phyloP scores from a whole-genome alignment of 768 basidiomycete species.

The Amanita pallidorosea region DNA sequence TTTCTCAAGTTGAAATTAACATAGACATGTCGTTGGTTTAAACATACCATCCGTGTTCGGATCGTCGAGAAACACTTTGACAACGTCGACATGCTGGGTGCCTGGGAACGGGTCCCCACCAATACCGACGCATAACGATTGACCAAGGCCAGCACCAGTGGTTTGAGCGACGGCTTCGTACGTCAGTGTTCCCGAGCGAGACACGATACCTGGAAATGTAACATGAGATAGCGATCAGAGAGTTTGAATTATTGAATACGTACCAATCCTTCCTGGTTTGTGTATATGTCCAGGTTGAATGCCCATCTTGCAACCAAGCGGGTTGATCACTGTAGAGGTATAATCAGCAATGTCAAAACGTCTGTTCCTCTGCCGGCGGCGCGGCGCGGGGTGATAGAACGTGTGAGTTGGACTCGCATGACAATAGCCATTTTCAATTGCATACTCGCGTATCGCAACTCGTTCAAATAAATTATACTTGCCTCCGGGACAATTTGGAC shows the following conservation, averaged over 20 bases:
- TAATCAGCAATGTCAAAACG: neutral
- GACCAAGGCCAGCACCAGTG: constrained; percentile 90
- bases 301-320: constrained; percentile 97
- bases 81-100: constrained; percentile 89
- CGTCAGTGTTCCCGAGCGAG: constrained; percentile 90
- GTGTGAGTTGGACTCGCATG: neutral
- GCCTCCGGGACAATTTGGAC: constrained; percentile 94
- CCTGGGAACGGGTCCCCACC: constrained; percentile 97
- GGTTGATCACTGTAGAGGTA: constrained; percentile 65
- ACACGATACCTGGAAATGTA: constrained; percentile 73
- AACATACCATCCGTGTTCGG: constrained; percentile 78
- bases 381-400: neutral
- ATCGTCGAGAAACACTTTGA: constrained; percentile 94
- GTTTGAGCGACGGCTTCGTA: constrained; percentile 99
- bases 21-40: neutral
- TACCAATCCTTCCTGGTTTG: constrained; percentile 91
- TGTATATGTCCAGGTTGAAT: constrained; percentile 98
- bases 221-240: neutral
- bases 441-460: neutral
- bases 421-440: neutral
- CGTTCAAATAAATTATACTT: neutral
- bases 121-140: constrained; percentile 93
- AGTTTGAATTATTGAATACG: constrained; percentile 10
- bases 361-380: neutral
- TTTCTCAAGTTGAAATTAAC: constrained; percentile 3